Evolutionary conservation across 768 basidiomycete species (phyloP), one percentile per base, ranked within the genome.

Genomic region (Russula foetens): DNA sequence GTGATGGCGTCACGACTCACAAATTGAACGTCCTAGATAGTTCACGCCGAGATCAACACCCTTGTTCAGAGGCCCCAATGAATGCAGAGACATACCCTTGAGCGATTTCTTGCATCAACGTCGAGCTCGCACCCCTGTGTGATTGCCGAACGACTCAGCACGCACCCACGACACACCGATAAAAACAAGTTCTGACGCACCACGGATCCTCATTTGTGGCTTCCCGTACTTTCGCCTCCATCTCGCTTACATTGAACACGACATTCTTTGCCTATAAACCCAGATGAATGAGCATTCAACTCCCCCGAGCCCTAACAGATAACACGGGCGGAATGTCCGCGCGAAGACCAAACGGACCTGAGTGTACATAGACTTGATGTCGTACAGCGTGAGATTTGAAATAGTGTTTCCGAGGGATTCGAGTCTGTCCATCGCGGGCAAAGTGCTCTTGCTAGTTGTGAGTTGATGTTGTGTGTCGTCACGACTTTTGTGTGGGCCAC

Each of bases 121-220:
- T 95, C 51, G 95, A 97, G 70, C 91, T 94, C 60, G 96, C 96
- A 19, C 97, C 96, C 96, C 95, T 97, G 66, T 38, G 60, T 60
- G 29, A 50, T 55, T 49, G 45, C 53, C 43, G 35, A 47, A 19
- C 48, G 35, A n/a, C 7, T 58, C 43, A 63, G 26, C 12, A 6
- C 50, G 38, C 24, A 23, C 43, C 15, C 54, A n/a, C 33, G 9
- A 35, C 14, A 35, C 35, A 12, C 35, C 35, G 4, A 35, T 9
- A 24, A 52, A 14, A 6, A 26, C 35, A 31, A 38, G 28, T 8
- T 17, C 33, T n/a, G n/a, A 75, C 84, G 66, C 70, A 97, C 96
- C 97, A 99, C 58, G 97, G 88, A 64, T 99, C 97, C 67, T 98
- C 94, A 62, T 98, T 98, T 0, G 97, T 99, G 2, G 96, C 97